Evolutionary conservation across 2,329 filamentous ascomycete species (phyloP).

Genomic region (Fusarium metavorans): DNA sequence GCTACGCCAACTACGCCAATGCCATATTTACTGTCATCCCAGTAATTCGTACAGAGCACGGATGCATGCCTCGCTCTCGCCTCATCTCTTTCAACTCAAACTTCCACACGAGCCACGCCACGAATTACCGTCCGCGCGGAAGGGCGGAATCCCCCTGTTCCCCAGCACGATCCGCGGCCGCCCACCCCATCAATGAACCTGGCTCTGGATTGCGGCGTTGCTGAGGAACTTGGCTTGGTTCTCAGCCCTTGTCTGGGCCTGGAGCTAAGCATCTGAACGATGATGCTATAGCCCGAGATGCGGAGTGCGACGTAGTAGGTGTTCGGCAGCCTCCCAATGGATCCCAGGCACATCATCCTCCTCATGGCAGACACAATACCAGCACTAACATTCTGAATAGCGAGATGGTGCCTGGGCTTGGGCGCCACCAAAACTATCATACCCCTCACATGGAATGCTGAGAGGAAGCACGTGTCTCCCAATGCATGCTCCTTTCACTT

Average conservation of each 20-base stretch:
- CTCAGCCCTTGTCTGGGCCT: slow-evolving; percentile 3
- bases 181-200: slow-evolving; percentile 12
- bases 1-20: neutral
- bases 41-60: neutral
- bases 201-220: slow-evolving; percentile 17
- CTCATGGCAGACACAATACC: neutral
- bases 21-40: neutral
- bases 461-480: slow-evolving; percentile 21
- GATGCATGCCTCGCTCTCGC: neutral
- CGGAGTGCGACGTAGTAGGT: neutral
- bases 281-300: slow-evolving; percentile 1
- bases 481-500: slow-evolving; percentile 12
- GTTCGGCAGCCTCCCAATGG: neutral
- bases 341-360: neutral
- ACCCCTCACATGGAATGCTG: slow-evolving; percentile 8
- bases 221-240: slow-evolving; percentile 12
- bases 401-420: neutral
- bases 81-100: slow-evolving; percentile 15
- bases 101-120: slow-evolving; percentile 28
- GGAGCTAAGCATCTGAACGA: neutral
- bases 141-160: slow-evolving; percentile 28
- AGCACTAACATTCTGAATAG: slow-evolving; percentile 1
- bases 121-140: slow-evolving; percentile 22
- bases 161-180: slow-evolving; percentile 17
- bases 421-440: neutral